Percentiles rank a stretch among this genome's conserved stretches.
These are phyloP conservation scores for Sarocladiaceae sp. DNA, from an alignment of 2,329 filamentous ascomycete genomes.

Conservation along the genomic window DNA sequence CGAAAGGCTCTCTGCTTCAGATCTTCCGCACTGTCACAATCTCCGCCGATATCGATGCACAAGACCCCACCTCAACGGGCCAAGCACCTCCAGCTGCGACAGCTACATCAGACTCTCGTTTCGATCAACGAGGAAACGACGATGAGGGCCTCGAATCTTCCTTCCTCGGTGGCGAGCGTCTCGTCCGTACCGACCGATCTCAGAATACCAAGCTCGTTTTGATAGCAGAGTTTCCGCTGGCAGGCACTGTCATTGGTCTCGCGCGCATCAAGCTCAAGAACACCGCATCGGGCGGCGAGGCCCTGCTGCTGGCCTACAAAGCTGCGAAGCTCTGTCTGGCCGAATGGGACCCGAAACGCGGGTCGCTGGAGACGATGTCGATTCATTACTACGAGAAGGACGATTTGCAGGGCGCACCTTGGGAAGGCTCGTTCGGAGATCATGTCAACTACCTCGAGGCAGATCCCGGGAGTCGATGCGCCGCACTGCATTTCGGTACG, in stretches of 20 bases:
- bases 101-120: slow-evolving; percentile 33
- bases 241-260: slow-evolving; percentile 79
- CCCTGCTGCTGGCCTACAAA: slow-evolving; percentile 74
- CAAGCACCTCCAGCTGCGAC: not conserved
- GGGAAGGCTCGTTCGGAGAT: slow-evolving; percentile 67
- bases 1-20: slow-evolving; percentile 87
- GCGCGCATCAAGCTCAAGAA: slow-evolving; percentile 67
- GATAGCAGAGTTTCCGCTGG: slow-evolving; percentile 73
- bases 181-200: slow-evolving; percentile 55
- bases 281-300: slow-evolving; percentile 75
- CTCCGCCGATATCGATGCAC: slow-evolving; percentile 53
- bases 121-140: slow-evolving; percentile 49
- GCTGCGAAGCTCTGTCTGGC: slow-evolving; percentile 90
- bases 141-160: slow-evolving; percentile 61
- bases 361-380: slow-evolving; percentile 78
- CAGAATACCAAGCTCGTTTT: slow-evolving; percentile 74
- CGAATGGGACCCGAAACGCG: slow-evolving; percentile 82
- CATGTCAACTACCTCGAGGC: slow-evolving; percentile 78
- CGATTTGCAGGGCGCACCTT: slow-evolving; percentile 75
- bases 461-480: slow-evolving; percentile 88
- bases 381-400: slow-evolving; percentile 99
- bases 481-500: slow-evolving; percentile 84
- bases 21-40: slow-evolving; percentile 72
- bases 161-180: slow-evolving; percentile 54
- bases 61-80: slow-evolving; percentile 13